phyloP scores from a whole-genome alignment of 441 rosid genomes.

The Pelargonium citronellum region DNA sequence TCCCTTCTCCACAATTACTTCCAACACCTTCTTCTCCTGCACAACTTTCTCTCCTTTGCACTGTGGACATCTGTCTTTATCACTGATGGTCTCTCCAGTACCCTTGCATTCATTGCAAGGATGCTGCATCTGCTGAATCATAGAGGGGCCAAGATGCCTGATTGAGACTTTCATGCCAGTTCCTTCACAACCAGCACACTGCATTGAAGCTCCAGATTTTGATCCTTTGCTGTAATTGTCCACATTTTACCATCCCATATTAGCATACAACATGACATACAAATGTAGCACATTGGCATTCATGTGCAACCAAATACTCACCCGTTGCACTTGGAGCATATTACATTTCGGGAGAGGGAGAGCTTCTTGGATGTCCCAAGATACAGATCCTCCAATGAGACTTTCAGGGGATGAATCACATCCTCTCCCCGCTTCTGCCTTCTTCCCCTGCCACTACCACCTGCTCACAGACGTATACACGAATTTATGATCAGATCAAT shows the following conservation, averaged over 20 bases:
- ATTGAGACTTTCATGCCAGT: slow-evolving; percentile 75
- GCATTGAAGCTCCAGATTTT: slow-evolving; percentile 73
- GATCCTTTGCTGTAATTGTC: slow-evolving; percentile 79
- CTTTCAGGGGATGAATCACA: slow-evolving; percentile 83
- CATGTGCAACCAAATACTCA: slow-evolving; percentile 21
- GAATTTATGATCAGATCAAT: neutral
- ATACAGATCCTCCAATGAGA: slow-evolving; percentile 75
- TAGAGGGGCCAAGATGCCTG: slow-evolving; percentile 91
- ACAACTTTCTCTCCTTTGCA: slow-evolving; percentile 93
- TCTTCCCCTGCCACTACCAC: slow-evolving; percentile 70
- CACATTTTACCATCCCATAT: slow-evolving; percentile 35
- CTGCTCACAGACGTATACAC: slow-evolving; percentile 21
- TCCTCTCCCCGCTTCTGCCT: slow-evolving; percentile 92
- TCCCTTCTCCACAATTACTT: slow-evolving; percentile 90
- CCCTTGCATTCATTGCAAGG: slow-evolving; percentile 88
- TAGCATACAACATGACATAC: neutral
- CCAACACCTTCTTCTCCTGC: slow-evolving; percentile 84
- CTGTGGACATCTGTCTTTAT: slow-evolving; percentile 77
- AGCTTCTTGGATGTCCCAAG: slow-evolving; percentile 72
- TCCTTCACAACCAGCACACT: slow-evolving; percentile 69
- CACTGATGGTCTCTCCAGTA: slow-evolving; percentile 83
- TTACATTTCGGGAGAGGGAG: slow-evolving; percentile 21
- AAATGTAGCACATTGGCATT: neutral
- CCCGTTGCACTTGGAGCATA: slow-evolving; percentile 90
- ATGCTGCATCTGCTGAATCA: slow-evolving; percentile 93